Evolutionary conservation across 2,329 filamentous ascomycete genomes (phyloP).

Genomic region (Emmonsiellopsis sp.): DNA sequence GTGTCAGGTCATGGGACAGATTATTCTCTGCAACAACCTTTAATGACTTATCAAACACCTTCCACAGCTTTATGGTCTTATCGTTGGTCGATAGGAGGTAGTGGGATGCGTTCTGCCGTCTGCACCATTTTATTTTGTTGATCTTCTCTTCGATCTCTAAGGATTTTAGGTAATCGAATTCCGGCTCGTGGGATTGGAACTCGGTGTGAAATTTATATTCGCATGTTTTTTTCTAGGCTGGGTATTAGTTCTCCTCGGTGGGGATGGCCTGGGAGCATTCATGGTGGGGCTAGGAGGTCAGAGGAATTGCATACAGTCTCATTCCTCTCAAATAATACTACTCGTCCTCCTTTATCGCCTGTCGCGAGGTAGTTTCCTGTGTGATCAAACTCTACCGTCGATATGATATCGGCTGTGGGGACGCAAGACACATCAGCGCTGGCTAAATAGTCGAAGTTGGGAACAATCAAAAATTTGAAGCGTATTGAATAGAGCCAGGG

Average conservation of each 20-base stretch:
- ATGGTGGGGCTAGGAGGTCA: background rate
- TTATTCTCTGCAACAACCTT: conserved; percentile 99
- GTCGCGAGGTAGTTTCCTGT: conserved; percentile 45
- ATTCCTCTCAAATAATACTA: conserved; percentile 58
- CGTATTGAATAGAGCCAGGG: background rate
- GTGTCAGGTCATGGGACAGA: conserved; percentile 85
- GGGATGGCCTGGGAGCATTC: background rate
- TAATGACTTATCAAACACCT: conserved; percentile 98
- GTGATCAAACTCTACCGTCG: conserved; percentile 44
- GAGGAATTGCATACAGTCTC: conserved; percentile 62
- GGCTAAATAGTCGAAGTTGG: background rate
- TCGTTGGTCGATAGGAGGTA: conserved; percentile 98
- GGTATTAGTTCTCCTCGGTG: conserved; percentile 22
- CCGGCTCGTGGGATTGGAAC: conserved; percentile 97
- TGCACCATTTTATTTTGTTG: conserved; percentile 99
- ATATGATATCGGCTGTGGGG: conserved; percentile 40
- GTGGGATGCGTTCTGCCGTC: conserved; percentile 94
- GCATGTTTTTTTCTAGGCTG: conserved; percentile 89
- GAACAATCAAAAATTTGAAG: background rate
- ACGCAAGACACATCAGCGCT: conserved; percentile 6
- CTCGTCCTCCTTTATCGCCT: conserved; percentile 42
- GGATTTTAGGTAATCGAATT: conserved; percentile 99
- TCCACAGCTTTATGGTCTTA: conserved; percentile 99
- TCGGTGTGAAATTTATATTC: conserved; percentile 99
- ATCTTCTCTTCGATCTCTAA: conserved; percentile 99